Evolutionary conservation across 2,329 filamentous ascomycete genomes (phyloP).

Genomic region (Parastagonospora avenae): DNA sequence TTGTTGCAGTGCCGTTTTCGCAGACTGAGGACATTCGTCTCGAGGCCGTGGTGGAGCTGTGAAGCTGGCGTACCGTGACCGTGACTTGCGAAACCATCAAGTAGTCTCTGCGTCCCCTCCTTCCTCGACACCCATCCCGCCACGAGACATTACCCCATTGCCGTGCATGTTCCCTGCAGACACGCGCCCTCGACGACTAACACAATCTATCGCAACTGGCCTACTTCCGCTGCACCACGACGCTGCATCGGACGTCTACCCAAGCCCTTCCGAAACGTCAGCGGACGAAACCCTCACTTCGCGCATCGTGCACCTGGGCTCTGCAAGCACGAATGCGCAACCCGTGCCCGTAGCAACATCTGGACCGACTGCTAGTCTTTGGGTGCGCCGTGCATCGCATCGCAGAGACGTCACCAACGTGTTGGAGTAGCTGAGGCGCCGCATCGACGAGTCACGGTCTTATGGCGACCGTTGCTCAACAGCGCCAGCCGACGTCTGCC

Average conservation of each 20-base stretch:
- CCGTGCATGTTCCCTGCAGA: conserved; percentile 2
- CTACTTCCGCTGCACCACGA: conserved; percentile 9
- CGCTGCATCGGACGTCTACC: conserved; percentile 10
- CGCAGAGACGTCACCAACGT: conserved; percentile 14
- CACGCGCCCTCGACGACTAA: conserved; percentile 7
- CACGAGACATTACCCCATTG: conserved; percentile 16
- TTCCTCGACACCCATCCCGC: conserved; percentile 4
- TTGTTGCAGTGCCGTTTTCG: background rate
- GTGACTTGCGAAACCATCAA: conserved; percentile 18
- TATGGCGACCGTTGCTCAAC: conserved; percentile 47
- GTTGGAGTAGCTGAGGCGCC: conserved; percentile 16
- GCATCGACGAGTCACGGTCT: conserved; percentile 22
- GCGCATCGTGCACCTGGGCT: conserved; percentile 20
- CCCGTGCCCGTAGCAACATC: conserved; percentile 2
- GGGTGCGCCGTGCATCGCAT: background rate
- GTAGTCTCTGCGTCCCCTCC: conserved; percentile 19
- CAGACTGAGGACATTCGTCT: conserved; percentile 1
- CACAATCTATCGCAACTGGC: conserved; percentile 3
- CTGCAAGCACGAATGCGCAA: conserved; percentile 23
- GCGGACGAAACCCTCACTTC: conserved; percentile 16
- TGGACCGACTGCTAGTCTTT: conserved; percentile 4
- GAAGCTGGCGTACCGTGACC: conserved; percentile 13
- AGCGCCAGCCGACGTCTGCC: conserved; percentile 38
- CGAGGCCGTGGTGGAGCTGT: conserved; percentile 15
- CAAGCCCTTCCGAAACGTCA: conserved; percentile 35